Base-by-base conservation (phyloP, 345 rosid genomes). In the Sisymbrium altissimum region DNA sequence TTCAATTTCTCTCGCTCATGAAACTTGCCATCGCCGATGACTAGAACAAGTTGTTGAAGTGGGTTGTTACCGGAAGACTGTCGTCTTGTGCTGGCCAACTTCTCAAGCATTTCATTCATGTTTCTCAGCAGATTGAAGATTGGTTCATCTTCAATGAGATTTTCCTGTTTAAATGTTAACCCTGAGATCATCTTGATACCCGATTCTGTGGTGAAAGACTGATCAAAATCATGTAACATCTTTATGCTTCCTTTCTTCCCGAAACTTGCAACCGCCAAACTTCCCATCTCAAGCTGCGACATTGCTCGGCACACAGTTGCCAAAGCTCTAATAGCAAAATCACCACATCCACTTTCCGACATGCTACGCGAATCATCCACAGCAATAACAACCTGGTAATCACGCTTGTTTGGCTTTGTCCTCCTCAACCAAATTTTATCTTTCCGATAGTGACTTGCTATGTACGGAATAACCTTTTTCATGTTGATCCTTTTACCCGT, bases 391-490 rank as follows among this genome's bases (percentile, higher is more conserved):
- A 90, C 92, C 81, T 92, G 99, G 81, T 92, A 95, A 70, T 95
- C 97, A 45, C 97, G 97, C 79, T 92, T 95, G 84, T 88, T 90
- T 18, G 99, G 97, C n/a, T 85, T 85, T 40, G 97, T 95, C 62
- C 98, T 87, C 83, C 99, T 84, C 73, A 90, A 72, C 99, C 98
- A 95, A 65, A 95, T 95, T 76, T 95, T 92, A 79, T 95, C 98
- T 79, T 87, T 92, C 72, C 96, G 83, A 73, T 88, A 95, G 62
- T 95, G 90, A 75, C 99, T 95, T 18, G 98, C 99, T 54, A 95
- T 92, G 83, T 92, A 95, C 2, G 97, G 92, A 60, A 95, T 92
- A 48, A 95, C 96, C 92, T 86, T 95, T 80, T 90, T 92, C 98
- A 95, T 95, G 86, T 95, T 95, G 73, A 95, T 90, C 70, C 99